phyloP scores from a whole-genome alignment of 768 basidiomycete species.

The Omphalotus guepiniiformis region DNA sequence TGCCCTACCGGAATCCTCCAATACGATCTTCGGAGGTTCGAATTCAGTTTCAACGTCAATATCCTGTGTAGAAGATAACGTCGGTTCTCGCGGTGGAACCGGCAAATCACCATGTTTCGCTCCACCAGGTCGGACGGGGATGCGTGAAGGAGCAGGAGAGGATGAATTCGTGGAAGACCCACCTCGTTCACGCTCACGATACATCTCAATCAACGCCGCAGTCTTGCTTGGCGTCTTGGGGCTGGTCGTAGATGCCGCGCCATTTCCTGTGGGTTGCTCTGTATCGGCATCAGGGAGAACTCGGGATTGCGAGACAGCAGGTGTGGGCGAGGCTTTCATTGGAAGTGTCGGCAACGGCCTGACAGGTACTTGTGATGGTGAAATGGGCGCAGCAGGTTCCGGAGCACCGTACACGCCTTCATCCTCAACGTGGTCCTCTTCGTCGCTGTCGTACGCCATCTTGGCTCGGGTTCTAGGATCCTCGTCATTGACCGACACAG shows the following conservation, averaged over 20 bases:
- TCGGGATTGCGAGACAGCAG: slow-evolving; percentile 4
- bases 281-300: neutral
- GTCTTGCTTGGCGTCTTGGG: slow-evolving; percentile 52
- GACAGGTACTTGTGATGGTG: neutral
- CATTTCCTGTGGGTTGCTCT: too few relatives aligned
- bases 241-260: neutral
- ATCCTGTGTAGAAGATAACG: too few relatives aligned
- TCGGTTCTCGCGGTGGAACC: too few relatives aligned
- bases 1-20: slow-evolving; percentile 48
- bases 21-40: slow-evolving; percentile 23
- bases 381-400: neutral
- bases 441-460: slow-evolving; percentile 8
- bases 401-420: slow-evolving; percentile 26
- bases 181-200: slow-evolving; percentile 65
- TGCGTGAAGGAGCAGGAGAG: slow-evolving; percentile 14
- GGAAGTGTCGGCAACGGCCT: neutral
- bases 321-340: neutral
- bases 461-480: slow-evolving; percentile 13
- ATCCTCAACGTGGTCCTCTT: slow-evolving; percentile 24
- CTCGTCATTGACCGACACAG: slow-evolving; percentile 25
- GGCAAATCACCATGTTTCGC: too few relatives aligned
- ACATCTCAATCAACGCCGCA: slow-evolving; percentile 81
- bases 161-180: slow-evolving; percentile 29
- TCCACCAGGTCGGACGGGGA: slow-evolving; percentile 22
- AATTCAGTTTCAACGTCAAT: too few relatives aligned